These are phyloP conservation scores for Phytophthora idaei DNA, from an alignment of 352 stramenopile genomes.

Conservation along the genomic window DNA sequence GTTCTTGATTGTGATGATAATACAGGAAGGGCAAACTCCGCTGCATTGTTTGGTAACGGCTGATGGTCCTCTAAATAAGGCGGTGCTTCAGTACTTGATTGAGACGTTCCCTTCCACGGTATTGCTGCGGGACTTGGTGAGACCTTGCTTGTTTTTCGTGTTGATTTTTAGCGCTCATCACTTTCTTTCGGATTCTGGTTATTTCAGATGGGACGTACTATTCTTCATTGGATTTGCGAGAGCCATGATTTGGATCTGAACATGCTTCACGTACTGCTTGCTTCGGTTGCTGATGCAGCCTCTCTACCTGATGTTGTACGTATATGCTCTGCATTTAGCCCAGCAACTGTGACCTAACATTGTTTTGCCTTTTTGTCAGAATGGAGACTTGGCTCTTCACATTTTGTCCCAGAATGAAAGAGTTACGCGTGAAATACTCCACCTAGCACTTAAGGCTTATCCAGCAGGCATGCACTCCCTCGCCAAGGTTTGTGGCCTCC, in stretches of 20 bases:
- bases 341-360: background rate
- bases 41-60: constrained; percentile 51
- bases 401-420: constrained; percentile 53
- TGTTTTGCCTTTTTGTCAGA: constrained; percentile 30
- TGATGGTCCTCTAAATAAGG: constrained; percentile 33
- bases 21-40: constrained; percentile 47
- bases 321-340: background rate
- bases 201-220: constrained; percentile 47
- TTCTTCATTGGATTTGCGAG: constrained; percentile 68
- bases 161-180: constrained; percentile 3
- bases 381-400: constrained; percentile 63
- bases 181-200: constrained; percentile 1
- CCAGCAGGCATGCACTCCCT: constrained; percentile 36
- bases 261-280: constrained; percentile 35
- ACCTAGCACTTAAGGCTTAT: constrained; percentile 34
- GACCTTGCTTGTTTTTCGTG: background rate
- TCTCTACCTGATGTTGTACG: constrained; percentile 25
- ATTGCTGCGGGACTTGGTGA: constrained; percentile 45
- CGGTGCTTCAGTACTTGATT: constrained; percentile 47
- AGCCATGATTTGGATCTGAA: constrained; percentile 23
- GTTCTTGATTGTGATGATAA: background rate
- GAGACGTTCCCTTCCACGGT: constrained; percentile 37
- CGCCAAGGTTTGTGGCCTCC: constrained; percentile 31
- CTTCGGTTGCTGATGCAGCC: constrained; percentile 14
- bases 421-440: constrained; percentile 38